Base-by-base conservation (phyloP, 495 filamentous ascomycete species). In the Amphirosellinia nigrospora region DNA sequence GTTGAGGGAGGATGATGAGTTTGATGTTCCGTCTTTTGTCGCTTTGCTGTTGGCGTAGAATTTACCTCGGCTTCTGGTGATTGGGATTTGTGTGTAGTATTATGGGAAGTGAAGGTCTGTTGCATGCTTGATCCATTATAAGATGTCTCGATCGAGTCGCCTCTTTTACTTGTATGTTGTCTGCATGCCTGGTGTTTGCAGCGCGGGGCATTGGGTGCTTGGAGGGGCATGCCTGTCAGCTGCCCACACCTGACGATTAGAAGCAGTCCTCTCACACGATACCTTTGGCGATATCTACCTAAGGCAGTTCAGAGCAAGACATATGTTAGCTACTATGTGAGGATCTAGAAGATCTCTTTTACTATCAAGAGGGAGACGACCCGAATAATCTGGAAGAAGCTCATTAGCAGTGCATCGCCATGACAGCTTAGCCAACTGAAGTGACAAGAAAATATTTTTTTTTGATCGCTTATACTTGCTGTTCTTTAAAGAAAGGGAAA, bases 201-300 rank as follows among this genome's bases (percentile, higher is more conserved):
- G 41, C 43, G 70, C 66, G 70, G 74, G 70, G 68, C 66, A 70
- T 46, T 19, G 48, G 15, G 10, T 55, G 21, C 58, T 56, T 75
- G 56, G 75, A 71, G 75, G 75, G 75, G 75, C 70, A 75, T 36
- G 71, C 34, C 71, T 38, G 41, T 23, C 73, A 68, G 70, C 45
- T 75, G 73, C 15, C 50, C 39, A 15, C 73, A 41, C n/a, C 55
- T 36, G 53, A 0, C 1, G 0, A 4, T 3, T 9, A 2, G 28
- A n/a, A 19, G 28, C 13, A 1, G 34, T n/a, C 9, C 16, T n/a
- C n/a, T n/a, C n/a, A n/a, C n/a, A n/a, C n/a, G n/a, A n/a, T n/a
- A n/a, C n/a, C n/a, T n/a, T n/a, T n/a, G n/a, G n/a, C n/a, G n/a
- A n/a, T n/a, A n/a, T n/a, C n/a, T n/a, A n/a, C n/a, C n/a, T n/a